Percentiles rank a stretch among this genome's conserved stretches.
These are phyloP conservation scores for Zalaria sp. DNA, from an alignment of 2,329 filamentous ascomycete species.

Conservation along the genomic window DNA sequence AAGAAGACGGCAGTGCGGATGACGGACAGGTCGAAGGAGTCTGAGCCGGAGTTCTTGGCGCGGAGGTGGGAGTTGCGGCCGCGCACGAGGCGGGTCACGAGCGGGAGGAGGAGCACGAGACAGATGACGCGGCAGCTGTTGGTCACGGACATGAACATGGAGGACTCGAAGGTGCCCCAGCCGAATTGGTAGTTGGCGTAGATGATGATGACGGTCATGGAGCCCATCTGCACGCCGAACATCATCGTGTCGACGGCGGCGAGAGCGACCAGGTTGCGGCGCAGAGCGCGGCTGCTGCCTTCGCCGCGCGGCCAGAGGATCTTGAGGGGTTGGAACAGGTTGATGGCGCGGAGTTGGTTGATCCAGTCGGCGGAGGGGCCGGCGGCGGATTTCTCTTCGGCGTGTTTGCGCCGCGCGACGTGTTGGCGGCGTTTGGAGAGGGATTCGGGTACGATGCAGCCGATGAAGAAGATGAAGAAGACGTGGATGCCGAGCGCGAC, in stretches of 20 bases:
- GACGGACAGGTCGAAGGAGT: constrained; percentile 61
- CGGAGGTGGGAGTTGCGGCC: constrained; percentile 31
- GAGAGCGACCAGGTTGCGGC: constrained; percentile 70
- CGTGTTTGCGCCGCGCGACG: constrained; percentile 55
- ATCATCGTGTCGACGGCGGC: constrained; percentile 69
- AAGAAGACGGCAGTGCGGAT: constrained; percentile 63
- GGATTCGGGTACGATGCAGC: constrained; percentile 69
- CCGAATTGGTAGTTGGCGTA: constrained; percentile 70
- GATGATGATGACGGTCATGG: constrained; percentile 66
- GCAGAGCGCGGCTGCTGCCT: constrained; percentile 45
- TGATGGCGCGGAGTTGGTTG: constrained; percentile 33
- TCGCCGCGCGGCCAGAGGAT: constrained; percentile 62
- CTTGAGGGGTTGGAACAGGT: constrained; percentile 62
- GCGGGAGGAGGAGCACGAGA: constrained; percentile 61
- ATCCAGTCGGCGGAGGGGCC: constrained; percentile 28
- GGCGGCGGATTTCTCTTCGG: constrained; percentile 20
- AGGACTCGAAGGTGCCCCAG: constrained; percentile 72
- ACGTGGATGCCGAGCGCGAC: constrained; percentile 58
- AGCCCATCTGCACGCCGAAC: constrained; percentile 69
- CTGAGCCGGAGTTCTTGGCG: constrained; percentile 52
- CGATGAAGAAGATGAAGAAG: constrained; percentile 58
- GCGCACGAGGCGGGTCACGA: constrained; percentile 64
- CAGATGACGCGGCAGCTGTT: constrained; percentile 63
- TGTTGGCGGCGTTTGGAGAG: constrained; percentile 59
- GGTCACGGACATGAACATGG: constrained; percentile 65